Conservation (phyloP, 108 stramenopile genomes). For the Cyclotella distinguenda region DNA sequence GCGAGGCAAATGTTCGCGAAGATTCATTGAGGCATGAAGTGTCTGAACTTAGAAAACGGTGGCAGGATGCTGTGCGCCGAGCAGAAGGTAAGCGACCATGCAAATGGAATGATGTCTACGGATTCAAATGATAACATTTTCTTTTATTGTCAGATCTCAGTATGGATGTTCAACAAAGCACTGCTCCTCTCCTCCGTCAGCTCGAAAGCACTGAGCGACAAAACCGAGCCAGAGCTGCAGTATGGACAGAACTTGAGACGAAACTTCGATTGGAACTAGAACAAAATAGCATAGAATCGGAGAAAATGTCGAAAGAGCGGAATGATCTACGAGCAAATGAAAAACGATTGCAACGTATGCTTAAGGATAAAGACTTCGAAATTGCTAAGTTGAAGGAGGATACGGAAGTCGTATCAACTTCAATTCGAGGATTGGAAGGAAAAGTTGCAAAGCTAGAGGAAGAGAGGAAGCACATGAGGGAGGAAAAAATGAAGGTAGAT, state of each 20-base stretch:
- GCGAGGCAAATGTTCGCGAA: slow-evolving; percentile 75
- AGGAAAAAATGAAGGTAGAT: slow-evolving; percentile 61
- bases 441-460: slow-evolving; percentile 45
- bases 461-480: slow-evolving; percentile 45
- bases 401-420: slow-evolving; percentile 51
- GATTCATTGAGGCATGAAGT: slow-evolving; percentile 85
- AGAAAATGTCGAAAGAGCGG: slow-evolving; percentile 62
- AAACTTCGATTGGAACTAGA: slow-evolving; percentile 75
- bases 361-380: slow-evolving; percentile 59
- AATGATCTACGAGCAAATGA: slow-evolving; percentile 60
- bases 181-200: slow-evolving; percentile 77
- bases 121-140: too few relatives aligned
- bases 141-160: too few relatives aligned
- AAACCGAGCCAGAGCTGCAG: slow-evolving; percentile 63
- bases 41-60: slow-evolving; percentile 73
- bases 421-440: slow-evolving; percentile 41
- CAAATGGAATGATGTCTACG: too few relatives aligned
- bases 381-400: slow-evolving; percentile 31
- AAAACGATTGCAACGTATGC: slow-evolving; percentile 48
- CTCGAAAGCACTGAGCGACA: slow-evolving; percentile 80
- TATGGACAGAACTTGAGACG: slow-evolving; percentile 71
- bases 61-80: slow-evolving; percentile 86
- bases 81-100: slow-evolving; percentile 66
- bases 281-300: slow-evolving; percentile 64
- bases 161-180: slow-evolving; percentile 83